Percentiles rank a stretch among this genome's conserved stretches.
Conservation (phyloP, 108 stramenopile genomes). For the Discostella pseudostelligera region DNA sequence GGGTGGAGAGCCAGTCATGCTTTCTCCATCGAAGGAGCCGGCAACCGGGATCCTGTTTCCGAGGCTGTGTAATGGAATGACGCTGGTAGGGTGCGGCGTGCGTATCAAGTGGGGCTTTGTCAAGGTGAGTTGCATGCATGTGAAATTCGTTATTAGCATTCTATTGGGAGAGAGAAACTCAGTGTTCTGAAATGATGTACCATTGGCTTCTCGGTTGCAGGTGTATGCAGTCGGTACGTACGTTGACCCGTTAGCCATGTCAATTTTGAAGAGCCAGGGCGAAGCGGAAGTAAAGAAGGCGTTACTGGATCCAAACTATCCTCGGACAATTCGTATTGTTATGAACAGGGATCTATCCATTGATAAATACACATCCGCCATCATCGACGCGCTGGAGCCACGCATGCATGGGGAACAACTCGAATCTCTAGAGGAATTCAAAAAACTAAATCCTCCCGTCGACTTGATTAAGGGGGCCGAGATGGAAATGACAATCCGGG, state of each 20-base stretch:
- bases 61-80: constrained; percentile 71
- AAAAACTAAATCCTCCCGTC: constrained; percentile 78
- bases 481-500: constrained; percentile 89
- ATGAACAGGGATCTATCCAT: constrained; percentile 82
- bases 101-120: constrained; percentile 88
- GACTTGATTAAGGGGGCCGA: constrained; percentile 84
- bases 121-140: constrained; percentile 45
- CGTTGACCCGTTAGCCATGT: constrained; percentile 78
- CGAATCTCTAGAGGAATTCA: constrained; percentile 81
- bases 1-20: constrained; percentile 59
- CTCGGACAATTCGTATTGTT: constrained; percentile 85
- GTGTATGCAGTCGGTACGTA: constrained; percentile 90
- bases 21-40: constrained; percentile 63
- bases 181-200: not conserved
- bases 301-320: constrained; percentile 74
- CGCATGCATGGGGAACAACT: constrained; percentile 83
- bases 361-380: constrained; percentile 84
- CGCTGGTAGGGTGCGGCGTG: constrained; percentile 76
- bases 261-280: constrained; percentile 58
- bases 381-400: constrained; percentile 83
- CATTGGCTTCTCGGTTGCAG: constrained; percentile 24
- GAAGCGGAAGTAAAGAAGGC: constrained; percentile 57
- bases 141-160: not conserved
- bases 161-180: not conserved
- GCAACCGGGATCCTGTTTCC: constrained; percentile 85